These are phyloP conservation scores for Geotrichum candidum DNA, from an alignment of 1,139 yeast genomes.

Conservation along the genomic window DNA sequence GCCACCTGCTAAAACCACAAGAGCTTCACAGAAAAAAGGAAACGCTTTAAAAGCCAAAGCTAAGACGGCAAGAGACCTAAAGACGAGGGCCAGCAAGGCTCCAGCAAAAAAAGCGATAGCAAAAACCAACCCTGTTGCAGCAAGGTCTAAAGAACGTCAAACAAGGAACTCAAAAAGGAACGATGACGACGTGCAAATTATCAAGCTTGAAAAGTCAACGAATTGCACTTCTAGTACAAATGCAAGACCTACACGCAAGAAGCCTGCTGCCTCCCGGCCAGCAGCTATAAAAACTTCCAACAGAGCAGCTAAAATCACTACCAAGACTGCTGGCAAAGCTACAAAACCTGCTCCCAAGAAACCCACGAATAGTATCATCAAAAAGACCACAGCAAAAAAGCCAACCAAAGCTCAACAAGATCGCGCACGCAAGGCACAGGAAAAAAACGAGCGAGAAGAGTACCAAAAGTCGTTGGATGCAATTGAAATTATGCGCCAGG, in stretches of 20 bases:
- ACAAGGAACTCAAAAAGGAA: background rate
- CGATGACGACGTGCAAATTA: background rate
- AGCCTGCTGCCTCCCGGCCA: background rate
- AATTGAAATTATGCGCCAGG: background rate
- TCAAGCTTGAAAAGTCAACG: background rate
- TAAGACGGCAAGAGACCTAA: background rate
- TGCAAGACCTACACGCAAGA: background rate
- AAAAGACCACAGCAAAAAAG: background rate
- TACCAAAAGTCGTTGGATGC: background rate
- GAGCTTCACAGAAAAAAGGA: background rate
- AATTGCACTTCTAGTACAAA: background rate
- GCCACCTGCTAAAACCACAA: background rate
- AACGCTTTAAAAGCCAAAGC: background rate
- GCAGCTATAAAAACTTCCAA: background rate
- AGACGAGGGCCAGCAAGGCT: too few relatives aligned
- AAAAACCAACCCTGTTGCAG: background rate
- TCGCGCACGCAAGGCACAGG: background rate
- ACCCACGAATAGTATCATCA: background rate
- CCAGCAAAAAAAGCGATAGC: background rate
- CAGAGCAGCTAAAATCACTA: background rate
- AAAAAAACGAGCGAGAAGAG: background rate
- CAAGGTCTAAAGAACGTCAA: background rate
- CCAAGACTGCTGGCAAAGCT: background rate
- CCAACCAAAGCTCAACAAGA: background rate
- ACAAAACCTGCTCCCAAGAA: background rate